Percentiles rank a stretch among this genome's conserved stretches.
Evolutionary conservation across 345 rosid species (phyloP).

Genomic region (Microthlaspi erraticum): DNA sequence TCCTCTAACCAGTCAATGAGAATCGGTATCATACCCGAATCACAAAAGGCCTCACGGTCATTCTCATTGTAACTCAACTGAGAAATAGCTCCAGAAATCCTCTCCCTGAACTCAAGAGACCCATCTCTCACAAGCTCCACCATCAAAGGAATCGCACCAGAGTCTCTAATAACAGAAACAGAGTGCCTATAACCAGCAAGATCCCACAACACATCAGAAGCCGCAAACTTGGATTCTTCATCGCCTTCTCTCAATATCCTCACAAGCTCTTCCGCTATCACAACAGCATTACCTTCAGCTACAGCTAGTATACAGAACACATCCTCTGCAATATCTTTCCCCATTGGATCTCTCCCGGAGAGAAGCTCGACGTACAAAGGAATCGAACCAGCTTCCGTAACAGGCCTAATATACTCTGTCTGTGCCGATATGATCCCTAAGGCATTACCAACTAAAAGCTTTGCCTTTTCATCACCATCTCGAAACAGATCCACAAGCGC

Average conservation of each 20-base stretch:
- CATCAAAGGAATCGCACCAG: constrained; percentile 60
- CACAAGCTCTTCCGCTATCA: constrained; percentile 57
- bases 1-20: constrained; percentile 52
- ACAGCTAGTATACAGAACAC: constrained; percentile 62
- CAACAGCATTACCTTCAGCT: constrained; percentile 57
- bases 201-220: constrained; percentile 68
- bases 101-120: constrained; percentile 53
- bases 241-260: constrained; percentile 68
- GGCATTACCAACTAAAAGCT: constrained; percentile 62
- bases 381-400: constrained; percentile 63
- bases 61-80: constrained; percentile 55
- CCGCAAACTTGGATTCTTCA: constrained; percentile 53
- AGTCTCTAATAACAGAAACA: constrained; percentile 54
- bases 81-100: constrained; percentile 55
- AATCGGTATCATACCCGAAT: constrained; percentile 49
- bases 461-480: constrained; percentile 50
- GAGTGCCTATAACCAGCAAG: constrained; percentile 59
- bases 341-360: constrained; percentile 51
- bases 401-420: constrained; percentile 51
- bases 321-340: constrained; percentile 68
- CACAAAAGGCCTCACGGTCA: constrained; percentile 53
- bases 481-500: constrained; percentile 59
- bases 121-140: constrained; percentile 54
- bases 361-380: constrained; percentile 69
- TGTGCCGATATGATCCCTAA: constrained; percentile 63